Conservation (phyloP, 148 eudicot genomes). For the Bassia scoparia region DNA sequence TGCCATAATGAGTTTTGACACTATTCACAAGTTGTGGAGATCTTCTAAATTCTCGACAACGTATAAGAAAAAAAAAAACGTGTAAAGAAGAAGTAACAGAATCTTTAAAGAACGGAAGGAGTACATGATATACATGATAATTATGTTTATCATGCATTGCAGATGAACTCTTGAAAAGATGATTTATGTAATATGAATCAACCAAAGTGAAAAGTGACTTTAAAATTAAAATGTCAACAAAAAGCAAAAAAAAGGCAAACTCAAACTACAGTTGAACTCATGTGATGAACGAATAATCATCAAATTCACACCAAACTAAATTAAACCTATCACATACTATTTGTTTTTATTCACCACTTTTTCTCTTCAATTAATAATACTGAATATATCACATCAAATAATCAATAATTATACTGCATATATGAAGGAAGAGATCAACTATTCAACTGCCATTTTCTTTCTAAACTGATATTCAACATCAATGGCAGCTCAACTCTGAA, state of each 20-base stretch:
- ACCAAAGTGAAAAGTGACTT: constrained; percentile 14
- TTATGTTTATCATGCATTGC: not conserved
- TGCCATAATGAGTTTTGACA: no score
- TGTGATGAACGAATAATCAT: not conserved
- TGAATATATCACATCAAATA: not conserved
- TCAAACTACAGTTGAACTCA: constrained; percentile 1
- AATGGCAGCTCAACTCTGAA: not conserved
- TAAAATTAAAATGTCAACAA: no score
- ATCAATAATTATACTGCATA: not conserved
- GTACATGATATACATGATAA: no score
- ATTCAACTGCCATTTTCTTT: not conserved
- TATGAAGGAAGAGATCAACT: not conserved
- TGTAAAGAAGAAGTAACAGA: no score
- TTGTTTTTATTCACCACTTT: not conserved
- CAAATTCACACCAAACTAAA: no score
- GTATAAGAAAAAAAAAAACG: no score
- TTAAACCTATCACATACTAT: not conserved
- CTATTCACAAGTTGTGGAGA: no score
- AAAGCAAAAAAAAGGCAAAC: no score
- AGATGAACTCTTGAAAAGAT: not conserved
- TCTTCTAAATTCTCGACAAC: no score
- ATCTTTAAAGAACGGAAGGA: no score
- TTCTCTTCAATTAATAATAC: not conserved
- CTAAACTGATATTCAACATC: not conserved
- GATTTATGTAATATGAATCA: not conserved